Evolutionary conservation across 306 rosid genomes (phyloP).

Genomic region (Cicer cuneatum): DNA sequence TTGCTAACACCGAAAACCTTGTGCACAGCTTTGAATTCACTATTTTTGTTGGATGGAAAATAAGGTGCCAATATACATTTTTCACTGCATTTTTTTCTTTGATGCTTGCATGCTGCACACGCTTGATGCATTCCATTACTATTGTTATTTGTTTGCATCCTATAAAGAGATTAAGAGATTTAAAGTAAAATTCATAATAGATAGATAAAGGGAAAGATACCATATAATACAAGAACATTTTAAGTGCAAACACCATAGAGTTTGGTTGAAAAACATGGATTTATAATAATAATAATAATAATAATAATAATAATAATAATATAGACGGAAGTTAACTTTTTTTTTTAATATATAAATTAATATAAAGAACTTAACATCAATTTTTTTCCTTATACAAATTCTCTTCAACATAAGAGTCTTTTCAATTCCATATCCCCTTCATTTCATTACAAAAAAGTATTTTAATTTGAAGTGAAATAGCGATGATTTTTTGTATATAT

Average conservation of each 20-base stretch:
- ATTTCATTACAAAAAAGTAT: too few species aligned
- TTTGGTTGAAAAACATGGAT: background rate
- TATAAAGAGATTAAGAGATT: background rate
- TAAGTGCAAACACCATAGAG: background rate
- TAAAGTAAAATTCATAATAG: background rate
- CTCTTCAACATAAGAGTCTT: too few species aligned
- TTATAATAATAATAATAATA: background rate
- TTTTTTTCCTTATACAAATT: too few species aligned
- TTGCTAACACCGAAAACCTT: constrained; percentile 83
- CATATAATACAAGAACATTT: background rate
- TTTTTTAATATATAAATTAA: too few species aligned
- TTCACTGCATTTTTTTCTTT: constrained; percentile 75
- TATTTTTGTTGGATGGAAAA: constrained; percentile 62
- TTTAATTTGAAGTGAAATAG: too few species aligned
- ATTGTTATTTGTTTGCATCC: constrained; percentile 62
- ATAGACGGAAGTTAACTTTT: background rate
- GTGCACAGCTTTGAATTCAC: constrained; percentile 76
- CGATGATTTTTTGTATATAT: too few species aligned
- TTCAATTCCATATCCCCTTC: too few species aligned
- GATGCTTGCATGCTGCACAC: constrained; percentile 90
- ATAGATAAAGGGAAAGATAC: background rate
- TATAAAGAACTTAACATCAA: background rate
- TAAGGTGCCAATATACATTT: constrained; percentile 68
- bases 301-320: background rate
- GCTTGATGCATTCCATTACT: constrained; percentile 54